These are phyloP conservation scores for Fusarium longipes DNA, from an alignment of 2,329 filamentous ascomycete genomes.

Conservation along the genomic window DNA sequence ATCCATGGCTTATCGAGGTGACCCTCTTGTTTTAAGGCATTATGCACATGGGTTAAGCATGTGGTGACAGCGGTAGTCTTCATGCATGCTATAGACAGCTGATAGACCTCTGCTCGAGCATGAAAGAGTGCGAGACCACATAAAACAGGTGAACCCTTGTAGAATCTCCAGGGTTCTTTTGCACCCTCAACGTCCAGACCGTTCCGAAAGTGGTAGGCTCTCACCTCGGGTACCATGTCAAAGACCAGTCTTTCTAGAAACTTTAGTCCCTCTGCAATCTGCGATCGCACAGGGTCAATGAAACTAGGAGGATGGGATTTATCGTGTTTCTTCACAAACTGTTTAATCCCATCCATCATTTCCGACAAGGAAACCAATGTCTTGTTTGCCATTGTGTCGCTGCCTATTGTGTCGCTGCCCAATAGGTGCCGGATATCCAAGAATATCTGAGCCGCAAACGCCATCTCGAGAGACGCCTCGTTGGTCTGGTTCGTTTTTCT, in stretches of 20 bases:
- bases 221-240: background rate
- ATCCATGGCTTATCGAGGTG: background rate
- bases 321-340: background rate
- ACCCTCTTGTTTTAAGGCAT: background rate
- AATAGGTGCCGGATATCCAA: background rate
- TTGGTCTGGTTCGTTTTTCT: background rate
- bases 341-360: background rate
- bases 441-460: background rate
- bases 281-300: background rate
- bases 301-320: background rate
- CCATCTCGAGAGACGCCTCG: background rate
- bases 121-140: background rate
- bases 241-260: background rate
- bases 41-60: background rate
- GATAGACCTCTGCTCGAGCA: background rate
- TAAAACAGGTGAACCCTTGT: background rate
- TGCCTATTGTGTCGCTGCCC: background rate
- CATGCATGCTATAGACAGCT: background rate
- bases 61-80: background rate
- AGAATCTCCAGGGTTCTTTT: background rate
- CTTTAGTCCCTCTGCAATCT: fast-evolving
- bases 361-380: no score
- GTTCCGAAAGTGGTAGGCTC: background rate
- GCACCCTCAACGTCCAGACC: background rate
- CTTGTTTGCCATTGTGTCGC: no score